Conservation (phyloP, 2,329 filamentous ascomycete species). For the Dendrostoma leiphaemia region DNA sequence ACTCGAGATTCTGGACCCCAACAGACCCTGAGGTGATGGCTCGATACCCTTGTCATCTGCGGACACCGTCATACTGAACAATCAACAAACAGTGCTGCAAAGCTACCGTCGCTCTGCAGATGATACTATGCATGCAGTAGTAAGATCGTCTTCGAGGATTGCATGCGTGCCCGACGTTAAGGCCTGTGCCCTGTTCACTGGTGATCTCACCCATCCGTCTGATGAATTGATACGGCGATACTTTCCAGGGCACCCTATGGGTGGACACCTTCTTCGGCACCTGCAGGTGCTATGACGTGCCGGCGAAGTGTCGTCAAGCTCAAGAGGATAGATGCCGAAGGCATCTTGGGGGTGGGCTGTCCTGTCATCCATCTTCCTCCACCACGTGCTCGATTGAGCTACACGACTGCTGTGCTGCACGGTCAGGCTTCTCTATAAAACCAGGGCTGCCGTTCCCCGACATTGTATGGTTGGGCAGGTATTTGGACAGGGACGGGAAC, state of each 20-base stretch:
- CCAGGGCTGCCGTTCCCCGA: slow-evolving; percentile 21
- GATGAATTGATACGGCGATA: background rate
- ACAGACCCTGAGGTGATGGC: background rate
- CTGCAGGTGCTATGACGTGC: too few species aligned
- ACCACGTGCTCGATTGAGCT: background rate
- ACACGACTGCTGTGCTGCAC: background rate
- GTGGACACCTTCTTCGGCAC: too few species aligned
- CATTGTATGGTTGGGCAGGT: slow-evolving; percentile 51
- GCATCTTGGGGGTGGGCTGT: background rate
- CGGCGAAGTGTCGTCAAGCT: background rate
- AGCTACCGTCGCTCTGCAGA: background rate
- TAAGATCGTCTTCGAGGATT: background rate
- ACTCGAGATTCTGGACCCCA: slow-evolving; percentile 9
- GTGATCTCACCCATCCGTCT: background rate
- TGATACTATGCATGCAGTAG: background rate
- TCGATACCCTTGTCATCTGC: slow-evolving; percentile 1
- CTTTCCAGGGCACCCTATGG: background rate
- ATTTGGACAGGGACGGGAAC: slow-evolving; percentile 64
- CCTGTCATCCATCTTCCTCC: background rate
- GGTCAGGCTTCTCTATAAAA: slow-evolving; percentile 3
- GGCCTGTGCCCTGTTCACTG: background rate
- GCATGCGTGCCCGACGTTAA: slow-evolving; percentile 9
- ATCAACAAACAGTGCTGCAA: too few species aligned
- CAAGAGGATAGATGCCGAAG: background rate
- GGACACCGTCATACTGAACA: background rate